A percentile compares a stretch with the other conserved stretches of the same genome.
Conservation (phyloP, 176 grass and related monocot genomes). For the Oryza rufipogon region DNA sequence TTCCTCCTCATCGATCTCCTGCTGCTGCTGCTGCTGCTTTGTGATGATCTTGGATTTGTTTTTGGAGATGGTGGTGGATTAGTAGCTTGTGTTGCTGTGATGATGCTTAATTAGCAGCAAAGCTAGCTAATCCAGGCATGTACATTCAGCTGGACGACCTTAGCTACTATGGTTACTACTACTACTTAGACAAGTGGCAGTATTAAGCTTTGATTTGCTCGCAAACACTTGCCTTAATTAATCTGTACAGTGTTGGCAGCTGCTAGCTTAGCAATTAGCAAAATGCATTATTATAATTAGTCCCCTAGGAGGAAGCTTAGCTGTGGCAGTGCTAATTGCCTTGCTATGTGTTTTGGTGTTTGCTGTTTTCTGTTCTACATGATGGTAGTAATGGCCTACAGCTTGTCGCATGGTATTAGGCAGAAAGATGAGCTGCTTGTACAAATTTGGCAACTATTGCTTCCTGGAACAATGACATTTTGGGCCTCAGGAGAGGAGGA, state of each 20-base stretch:
- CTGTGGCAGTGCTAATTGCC: too few species aligned
- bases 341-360: background rate
- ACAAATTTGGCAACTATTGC: conserved; percentile 46
- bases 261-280: background rate
- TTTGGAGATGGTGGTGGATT: too few species aligned
- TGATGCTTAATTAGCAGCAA: background rate
- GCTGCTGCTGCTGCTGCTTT: background rate
- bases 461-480: conserved; percentile 40
- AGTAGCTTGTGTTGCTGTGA: conserved; percentile 1
- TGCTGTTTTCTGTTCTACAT: background rate
- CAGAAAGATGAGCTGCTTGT: conserved; percentile 29
- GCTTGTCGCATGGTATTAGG: conserved; percentile 39
- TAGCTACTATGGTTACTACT: background rate
- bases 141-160: background rate
- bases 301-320: background rate
- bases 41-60: background rate
- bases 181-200: background rate
- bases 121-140: background rate
- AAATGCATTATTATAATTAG: background rate
- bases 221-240: background rate
- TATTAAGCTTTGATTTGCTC: background rate
- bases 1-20: background rate
- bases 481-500: background rate
- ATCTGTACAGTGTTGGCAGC: conserved; percentile 31
- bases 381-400: background rate